phyloP scores from a whole-genome alignment of 2,329 filamentous ascomycete genomes.

The Ophiostoma quercus region DNA sequence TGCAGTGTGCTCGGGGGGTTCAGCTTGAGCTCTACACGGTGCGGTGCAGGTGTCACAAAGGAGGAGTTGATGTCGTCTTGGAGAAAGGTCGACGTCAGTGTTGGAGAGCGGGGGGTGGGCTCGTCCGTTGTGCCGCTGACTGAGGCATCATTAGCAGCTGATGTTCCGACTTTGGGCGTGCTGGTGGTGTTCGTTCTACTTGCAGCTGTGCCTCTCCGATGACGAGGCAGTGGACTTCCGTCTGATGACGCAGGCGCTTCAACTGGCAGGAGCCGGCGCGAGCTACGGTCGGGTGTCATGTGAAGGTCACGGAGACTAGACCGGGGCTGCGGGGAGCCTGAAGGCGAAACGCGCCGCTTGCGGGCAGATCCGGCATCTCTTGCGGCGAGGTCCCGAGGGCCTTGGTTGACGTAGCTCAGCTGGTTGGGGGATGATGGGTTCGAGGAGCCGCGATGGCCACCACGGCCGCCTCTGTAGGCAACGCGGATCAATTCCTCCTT shows the following conservation, averaged over 20 bases:
- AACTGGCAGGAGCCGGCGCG: constrained; percentile 39
- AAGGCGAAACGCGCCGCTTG: constrained; percentile 53
- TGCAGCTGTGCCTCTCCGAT: constrained; percentile 41
- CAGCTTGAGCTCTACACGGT: constrained; percentile 65
- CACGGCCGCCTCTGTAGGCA: constrained; percentile 55
- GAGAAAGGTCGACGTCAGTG: constrained; percentile 56
- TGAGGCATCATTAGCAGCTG: constrained; percentile 24
- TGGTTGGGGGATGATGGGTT: constrained; percentile 63
- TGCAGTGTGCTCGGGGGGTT: constrained; percentile 77
- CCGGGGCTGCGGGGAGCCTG: constrained; percentile 51
- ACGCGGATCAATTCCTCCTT: constrained; percentile 84
- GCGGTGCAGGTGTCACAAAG: constrained; percentile 67
- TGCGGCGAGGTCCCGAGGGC: constrained; percentile 50
- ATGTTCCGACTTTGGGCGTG: constrained; percentile 16
- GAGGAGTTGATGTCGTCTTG: constrained; percentile 58
- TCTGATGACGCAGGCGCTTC: constrained; percentile 40
- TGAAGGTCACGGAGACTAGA: constrained; percentile 48
- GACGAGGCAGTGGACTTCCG: constrained; percentile 57
- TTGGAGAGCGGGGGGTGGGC: constrained; percentile 52
- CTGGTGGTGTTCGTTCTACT: constrained; percentile 20
- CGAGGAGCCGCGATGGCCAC: constrained; percentile 62
- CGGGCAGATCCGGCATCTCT: constrained; percentile 48
- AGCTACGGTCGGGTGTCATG: constrained; percentile 54
- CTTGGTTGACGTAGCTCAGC: constrained; percentile 56
- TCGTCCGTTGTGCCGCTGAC: constrained; percentile 19